A percentile compares a stretch with the other conserved stretches of the same genome.
These are phyloP conservation scores for Nidularia sp. DNA, from an alignment of 768 basidiomycete genomes.

Conservation along the genomic window DNA sequence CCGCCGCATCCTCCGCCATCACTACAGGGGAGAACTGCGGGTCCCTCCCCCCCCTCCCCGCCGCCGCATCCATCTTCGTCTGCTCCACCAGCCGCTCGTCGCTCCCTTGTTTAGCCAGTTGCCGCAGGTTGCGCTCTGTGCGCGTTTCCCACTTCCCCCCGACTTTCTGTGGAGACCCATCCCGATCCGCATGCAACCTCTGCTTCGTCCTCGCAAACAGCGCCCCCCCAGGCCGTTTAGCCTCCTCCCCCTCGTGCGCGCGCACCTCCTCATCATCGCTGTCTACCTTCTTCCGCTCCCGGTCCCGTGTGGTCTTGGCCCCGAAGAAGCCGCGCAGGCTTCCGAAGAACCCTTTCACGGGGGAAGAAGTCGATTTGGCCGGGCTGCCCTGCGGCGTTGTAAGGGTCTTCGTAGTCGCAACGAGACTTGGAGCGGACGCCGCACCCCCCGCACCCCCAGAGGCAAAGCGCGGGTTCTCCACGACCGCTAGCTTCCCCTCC, in stretches of 20 bases:
- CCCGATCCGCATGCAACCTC: background rate
- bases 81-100: constrained; percentile 7
- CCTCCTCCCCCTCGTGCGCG: background rate
- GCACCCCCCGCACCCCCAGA: background rate
- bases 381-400: background rate
- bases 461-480: constrained; percentile 55
- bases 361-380: background rate
- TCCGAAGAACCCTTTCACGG: background rate
- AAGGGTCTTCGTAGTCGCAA: background rate
- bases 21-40: constrained; percentile 4
- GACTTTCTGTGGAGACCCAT: background rate
- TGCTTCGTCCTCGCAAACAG: background rate
- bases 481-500: constrained; percentile 32
- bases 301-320: constrained; percentile 1
- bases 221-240: background rate
- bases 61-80: background rate
- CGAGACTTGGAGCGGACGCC: background rate
- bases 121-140: constrained; percentile 17
- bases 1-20: constrained; percentile 1
- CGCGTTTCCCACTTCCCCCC: constrained; percentile 14
- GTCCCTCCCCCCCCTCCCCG: background rate
- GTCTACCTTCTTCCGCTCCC: constrained; percentile 2
- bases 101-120: constrained; percentile 9
- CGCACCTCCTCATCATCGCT: constrained; percentile 4
- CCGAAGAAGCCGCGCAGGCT: background rate